A percentile compares a stretch with the other conserved stretches of the same genome.
Evolutionary conservation across 768 basidiomycete species (phyloP).

Genomic region (Boletales sp.): DNA sequence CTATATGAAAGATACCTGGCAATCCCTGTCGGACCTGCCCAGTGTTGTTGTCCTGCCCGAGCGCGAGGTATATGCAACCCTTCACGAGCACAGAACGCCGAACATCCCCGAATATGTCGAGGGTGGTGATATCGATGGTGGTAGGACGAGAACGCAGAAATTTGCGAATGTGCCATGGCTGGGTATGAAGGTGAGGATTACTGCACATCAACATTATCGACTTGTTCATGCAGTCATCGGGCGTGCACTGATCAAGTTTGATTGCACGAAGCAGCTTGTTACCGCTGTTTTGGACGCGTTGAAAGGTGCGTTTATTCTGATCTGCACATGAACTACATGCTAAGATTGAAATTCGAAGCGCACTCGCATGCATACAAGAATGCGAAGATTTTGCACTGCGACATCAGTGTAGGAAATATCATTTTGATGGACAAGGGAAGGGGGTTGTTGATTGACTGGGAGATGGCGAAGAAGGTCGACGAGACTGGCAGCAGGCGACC

Average conservation of each 20-base stretch:
- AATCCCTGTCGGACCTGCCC: background rate
- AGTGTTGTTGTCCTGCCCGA: background rate
- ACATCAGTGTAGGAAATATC: conserved; percentile 28
- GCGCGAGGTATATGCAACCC: background rate
- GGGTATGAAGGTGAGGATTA: background rate
- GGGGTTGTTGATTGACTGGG: conserved; percentile 27
- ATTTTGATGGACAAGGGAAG: conserved; percentile 10
- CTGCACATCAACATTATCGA: background rate
- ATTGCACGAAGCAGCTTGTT: background rate
- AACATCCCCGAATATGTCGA: background rate
- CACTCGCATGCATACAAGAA: conserved; percentile 10
- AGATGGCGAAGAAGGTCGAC: conserved; percentile 8
- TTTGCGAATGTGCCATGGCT: background rate
- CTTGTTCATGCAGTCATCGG: background rate
- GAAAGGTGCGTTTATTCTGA: no score
- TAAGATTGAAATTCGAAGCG: no score
- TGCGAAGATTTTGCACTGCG: conserved; percentile 22
- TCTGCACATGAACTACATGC: no score
- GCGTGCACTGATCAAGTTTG: background rate
- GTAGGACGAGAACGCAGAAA: background rate
- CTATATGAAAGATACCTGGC: conserved; percentile 6
- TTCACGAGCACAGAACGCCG: background rate
- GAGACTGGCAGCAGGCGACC: background rate
- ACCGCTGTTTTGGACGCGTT: no score
- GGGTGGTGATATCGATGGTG: background rate